Base-by-base conservation (phyloP, 306 rosid genomes). In the Begonia masoniana region DNA sequence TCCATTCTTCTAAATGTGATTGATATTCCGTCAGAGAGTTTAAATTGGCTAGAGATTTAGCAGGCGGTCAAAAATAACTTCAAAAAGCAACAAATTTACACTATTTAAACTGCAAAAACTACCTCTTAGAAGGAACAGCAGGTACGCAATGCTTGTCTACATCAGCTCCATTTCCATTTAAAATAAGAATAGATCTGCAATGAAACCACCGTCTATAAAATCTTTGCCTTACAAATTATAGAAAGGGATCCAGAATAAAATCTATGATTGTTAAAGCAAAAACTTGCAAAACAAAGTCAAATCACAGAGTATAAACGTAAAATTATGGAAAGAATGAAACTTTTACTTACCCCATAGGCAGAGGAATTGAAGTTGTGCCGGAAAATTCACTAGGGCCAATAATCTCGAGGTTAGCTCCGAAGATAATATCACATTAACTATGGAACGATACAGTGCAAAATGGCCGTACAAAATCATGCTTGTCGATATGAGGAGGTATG, bases 1-100 rank as follows among this genome's bases (percentile, higher is more conserved):
- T 83, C 84, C 88, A 92, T 92, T 72, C 75, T 92, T 74, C 99
- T 77, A 76, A 92, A 92, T 62, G 99, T 92, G 66, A 92, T 86
- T 12, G 96, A 92, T 68, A 86, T 92, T 83, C 99, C 86, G 58
- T 31, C 8, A 43, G 39, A 52, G 31, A 60, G 52, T 60, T 7
- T 31, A 6, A 6, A 31, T 5, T 5, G 39, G 39, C 39, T 7
- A 31, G 39, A 31, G 39, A 31, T 31, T 7, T 31, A 31, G 7
- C 39, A 31, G 39, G 39, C 5, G 39, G 39, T 31, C 39, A 31
- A 31, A 31, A 31, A 31, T 31, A 31, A 31, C 39, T 31, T 31
- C 39, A 31, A 31, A 21, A 31, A 31, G 9, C 7, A 31, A 31
- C 39, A 31, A 31, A 31, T 31, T 31, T 31, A 5, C 39, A 31